Evolutionary conservation across 257 asterid species (phyloP), one percentile per base, ranked within the genome.

Genomic region (Lantana camara): DNA sequence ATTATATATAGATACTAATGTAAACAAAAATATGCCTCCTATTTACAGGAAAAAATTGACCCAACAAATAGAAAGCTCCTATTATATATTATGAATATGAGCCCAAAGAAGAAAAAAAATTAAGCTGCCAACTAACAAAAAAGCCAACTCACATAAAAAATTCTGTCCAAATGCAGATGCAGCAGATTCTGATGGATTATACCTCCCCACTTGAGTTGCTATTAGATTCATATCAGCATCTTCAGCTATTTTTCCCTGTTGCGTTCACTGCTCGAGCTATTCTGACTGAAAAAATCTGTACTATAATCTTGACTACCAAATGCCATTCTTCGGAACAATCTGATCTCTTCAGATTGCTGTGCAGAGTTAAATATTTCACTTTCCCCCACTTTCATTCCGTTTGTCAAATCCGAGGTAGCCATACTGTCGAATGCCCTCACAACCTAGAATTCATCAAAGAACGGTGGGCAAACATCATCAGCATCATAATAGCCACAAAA

Each of bases 351-450:
- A 32, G 96, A 90, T 79, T 88, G 96, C 30, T 81, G 82, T 23
- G 91, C 92, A 22, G 96, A 81, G 79, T 85, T 79, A 48, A 62
- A 72, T 69, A 87, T 74, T 69, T 82, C 85, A 64, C 99, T 93
- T 67, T 90, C 95, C 5, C 99, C 99, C 0, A 87, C 90, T 84
- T 60, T 87, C 96, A 93, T 85, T 55, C 96, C 99, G 9, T 88
- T 90, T 29, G 90, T 70, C 71, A 90, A 82, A 78, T 94, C 96
- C 0, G 95, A 62, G 52, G 65, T 62, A 8, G 80, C 77, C 81
- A 86, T 57, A n/a, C 60, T 76, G 60, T 90, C 99, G 9, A 94
- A 83, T 48, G 97, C 93, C 80, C 97, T 87, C 72, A 85, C 81
- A 57, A 90, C 87, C 99, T 93, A 80, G 20, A 64, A 67, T 55